These are phyloP conservation scores for Xerocomellus amylosporus DNA, from an alignment of 768 basidiomycete genomes.

Conservation along the genomic window DNA sequence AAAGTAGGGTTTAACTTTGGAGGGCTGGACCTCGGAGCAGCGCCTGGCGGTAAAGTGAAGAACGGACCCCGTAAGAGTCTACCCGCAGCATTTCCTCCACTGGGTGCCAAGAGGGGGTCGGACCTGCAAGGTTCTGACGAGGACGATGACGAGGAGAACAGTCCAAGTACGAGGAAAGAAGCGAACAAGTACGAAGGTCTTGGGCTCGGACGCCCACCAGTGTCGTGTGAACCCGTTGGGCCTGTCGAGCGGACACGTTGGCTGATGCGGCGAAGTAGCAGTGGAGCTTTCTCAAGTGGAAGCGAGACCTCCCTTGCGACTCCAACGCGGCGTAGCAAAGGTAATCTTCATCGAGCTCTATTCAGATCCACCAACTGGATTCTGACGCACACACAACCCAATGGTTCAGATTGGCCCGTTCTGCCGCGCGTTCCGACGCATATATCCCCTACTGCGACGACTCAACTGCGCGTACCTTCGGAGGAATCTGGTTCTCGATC, in stretches of 20 bases:
- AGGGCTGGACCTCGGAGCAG: slow-evolving; percentile 36
- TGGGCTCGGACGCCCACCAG: slow-evolving; percentile 59
- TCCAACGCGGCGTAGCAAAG: slow-evolving; percentile 56
- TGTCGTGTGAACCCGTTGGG: slow-evolving; percentile 26
- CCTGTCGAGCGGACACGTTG: slow-evolving; percentile 49
- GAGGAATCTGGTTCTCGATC: slow-evolving; percentile 56
- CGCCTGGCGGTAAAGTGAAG: slow-evolving; percentile 42
- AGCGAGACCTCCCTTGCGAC: slow-evolving; percentile 64
- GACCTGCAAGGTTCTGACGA: slow-evolving; percentile 48
- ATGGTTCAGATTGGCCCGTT: slow-evolving; percentile 52
- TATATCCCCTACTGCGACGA: slow-evolving; percentile 46
- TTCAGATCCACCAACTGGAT: background rate
- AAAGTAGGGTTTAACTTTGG: slow-evolving; percentile 57
- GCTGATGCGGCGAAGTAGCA: slow-evolving; percentile 76
- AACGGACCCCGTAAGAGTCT: slow-evolving; percentile 66
- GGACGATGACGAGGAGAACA: slow-evolving; percentile 61
- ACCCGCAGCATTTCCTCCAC: slow-evolving; percentile 65
- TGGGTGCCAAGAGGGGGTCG: slow-evolving; percentile 30
- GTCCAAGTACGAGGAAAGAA: slow-evolving; percentile 56
- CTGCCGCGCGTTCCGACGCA: slow-evolving; percentile 47
- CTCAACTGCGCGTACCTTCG: slow-evolving; percentile 35
- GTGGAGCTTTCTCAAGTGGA: slow-evolving; percentile 76
- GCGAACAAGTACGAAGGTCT: slow-evolving; percentile 57
- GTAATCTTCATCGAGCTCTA: slow-evolving; percentile 45
- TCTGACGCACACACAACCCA: background rate